These are phyloP conservation scores for Musa schizocarpa DNA, from an alignment of 176 grass and related monocot genomes.

Conservation along the genomic window DNA sequence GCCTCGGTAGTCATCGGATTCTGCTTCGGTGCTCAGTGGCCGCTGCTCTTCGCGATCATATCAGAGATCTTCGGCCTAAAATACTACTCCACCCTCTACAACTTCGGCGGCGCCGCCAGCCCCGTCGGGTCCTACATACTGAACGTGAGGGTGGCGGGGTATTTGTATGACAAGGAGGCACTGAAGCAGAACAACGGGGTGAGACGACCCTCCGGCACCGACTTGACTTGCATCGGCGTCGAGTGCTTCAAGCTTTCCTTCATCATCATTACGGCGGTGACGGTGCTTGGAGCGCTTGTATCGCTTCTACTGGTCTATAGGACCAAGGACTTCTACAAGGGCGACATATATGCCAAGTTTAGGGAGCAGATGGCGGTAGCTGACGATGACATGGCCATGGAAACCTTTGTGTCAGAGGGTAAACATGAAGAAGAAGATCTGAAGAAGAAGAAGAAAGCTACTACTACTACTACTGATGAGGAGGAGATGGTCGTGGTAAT, in stretches of 20 bases:
- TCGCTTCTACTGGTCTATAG: conserved; percentile 51
- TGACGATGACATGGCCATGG: conserved; percentile 12
- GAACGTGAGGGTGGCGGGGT: conserved; percentile 43
- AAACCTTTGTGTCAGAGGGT: too few relatives aligned
- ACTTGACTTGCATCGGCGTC: conserved; percentile 52
- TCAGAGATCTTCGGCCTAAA: conserved; percentile 79
- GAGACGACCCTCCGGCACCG: not conserved
- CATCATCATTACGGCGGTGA: conserved; percentile 51
- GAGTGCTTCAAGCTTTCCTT: conserved; percentile 45
- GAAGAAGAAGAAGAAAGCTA: too few relatives aligned
- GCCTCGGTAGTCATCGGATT: conserved; percentile 48
- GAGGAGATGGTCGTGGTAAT: too few relatives aligned
- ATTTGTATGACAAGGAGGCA: conserved; percentile 56
- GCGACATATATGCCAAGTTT: conserved; percentile 58
- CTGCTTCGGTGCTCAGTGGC: conserved; percentile 79
- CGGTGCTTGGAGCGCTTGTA: conserved; percentile 36
- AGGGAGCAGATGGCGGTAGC: conserved; percentile 21
- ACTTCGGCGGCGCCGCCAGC: conserved; percentile 60
- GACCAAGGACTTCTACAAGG: conserved; percentile 47
- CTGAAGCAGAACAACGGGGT: conserved; percentile 35
- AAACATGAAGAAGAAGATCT: too few relatives aligned
- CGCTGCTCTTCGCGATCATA: conserved; percentile 69
- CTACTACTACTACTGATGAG: too few relatives aligned
- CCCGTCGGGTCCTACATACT: conserved; percentile 61
- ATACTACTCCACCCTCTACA: conserved; percentile 82